Evolutionary conservation across 306 rosid species (phyloP).

Genomic region (Vigna mungo): DNA sequence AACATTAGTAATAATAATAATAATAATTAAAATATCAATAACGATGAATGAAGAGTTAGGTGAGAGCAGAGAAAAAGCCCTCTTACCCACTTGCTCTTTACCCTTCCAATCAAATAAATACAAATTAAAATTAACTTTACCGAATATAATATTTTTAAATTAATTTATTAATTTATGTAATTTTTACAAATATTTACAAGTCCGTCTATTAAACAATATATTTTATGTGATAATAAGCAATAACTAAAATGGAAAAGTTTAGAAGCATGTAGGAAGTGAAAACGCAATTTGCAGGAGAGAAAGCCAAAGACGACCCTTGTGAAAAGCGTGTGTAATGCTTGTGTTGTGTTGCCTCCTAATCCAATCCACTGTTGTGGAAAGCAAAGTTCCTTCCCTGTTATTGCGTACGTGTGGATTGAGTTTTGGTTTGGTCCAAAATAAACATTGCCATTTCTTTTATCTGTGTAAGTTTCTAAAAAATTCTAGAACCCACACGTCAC

Average conservation of each 20-base stretch:
- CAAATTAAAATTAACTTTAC: too few species aligned
- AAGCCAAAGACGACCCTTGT: constrained; percentile 9
- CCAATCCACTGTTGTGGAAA: constrained; percentile 6
- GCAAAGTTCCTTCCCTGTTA: background rate
- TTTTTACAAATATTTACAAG: background rate
- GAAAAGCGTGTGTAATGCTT: constrained; percentile 35
- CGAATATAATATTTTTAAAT: too few species aligned
- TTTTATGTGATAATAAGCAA: background rate
- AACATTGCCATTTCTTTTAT: background rate
- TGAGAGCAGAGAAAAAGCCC: constrained; percentile 52
- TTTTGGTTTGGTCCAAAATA: constrained; percentile 30
- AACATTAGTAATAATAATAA: background rate
- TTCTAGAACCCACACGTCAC: constrained; percentile 82
- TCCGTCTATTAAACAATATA: background rate
- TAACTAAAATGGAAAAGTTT: background rate
- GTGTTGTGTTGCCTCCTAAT: constrained; percentile 8
- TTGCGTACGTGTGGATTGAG: constrained; percentile 44
- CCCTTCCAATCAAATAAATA: background rate
- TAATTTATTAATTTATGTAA: too few species aligned
- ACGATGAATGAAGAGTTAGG: constrained; percentile 61
- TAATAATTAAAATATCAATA: constrained; percentile 21
- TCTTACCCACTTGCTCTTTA: constrained; percentile 44
- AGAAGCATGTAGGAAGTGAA: background rate
- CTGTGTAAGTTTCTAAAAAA: constrained; percentile 44
- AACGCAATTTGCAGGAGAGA: background rate